Evolutionary conservation across 208 protist species (phyloP), one percentile per base, ranked within the genome.

Genomic region (Leishmania aethiopica): DNA sequence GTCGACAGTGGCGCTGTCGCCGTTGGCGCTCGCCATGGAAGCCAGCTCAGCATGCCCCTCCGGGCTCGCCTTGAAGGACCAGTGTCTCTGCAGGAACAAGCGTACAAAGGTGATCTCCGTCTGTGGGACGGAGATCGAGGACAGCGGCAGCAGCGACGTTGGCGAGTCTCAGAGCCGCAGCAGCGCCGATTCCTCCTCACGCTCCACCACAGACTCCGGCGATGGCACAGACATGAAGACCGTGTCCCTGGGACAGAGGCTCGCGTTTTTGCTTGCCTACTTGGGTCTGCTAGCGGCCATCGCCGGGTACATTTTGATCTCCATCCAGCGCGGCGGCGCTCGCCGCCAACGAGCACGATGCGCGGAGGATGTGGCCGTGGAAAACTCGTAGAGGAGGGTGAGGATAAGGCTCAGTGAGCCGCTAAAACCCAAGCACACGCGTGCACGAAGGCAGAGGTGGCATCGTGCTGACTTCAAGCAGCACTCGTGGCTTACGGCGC

Each of bases 21-120:
- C 91, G 2, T 83, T 96, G 10, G 57, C 90, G 22, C 71, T 91
- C 11, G 79, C 86, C 45, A 96, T 96, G 92, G 40, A 72, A 64
- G 42, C 73, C 22, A 91, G 89, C 82, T 75, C 42, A 2, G 70
- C 55, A 25, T 96, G 92, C 84, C 51, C 80, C 4, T 93, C 88
- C 28, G 88, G 90, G 13, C 87, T 87, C 53, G 89, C 83, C 77
- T 91, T 88, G 82, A 25, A 64, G 5, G 76, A 42, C 3, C 8
- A 60, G 42, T 91, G 88, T 55, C 59, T 91, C 49, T 91, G 88
- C 86, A 88, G 81, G 60, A 49, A 85, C 78, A 59, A 49, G 10
- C 55, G 5, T n/a, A 85, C 82, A 25, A 85, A 85, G 72, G 72
- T 70, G 37, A 19, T 85, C 37, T 76, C 66, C 6, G n/a, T 82